These are phyloP conservation scores for Boletus insuetus DNA, from an alignment of 768 basidiomycete species.

Conservation along the genomic window DNA sequence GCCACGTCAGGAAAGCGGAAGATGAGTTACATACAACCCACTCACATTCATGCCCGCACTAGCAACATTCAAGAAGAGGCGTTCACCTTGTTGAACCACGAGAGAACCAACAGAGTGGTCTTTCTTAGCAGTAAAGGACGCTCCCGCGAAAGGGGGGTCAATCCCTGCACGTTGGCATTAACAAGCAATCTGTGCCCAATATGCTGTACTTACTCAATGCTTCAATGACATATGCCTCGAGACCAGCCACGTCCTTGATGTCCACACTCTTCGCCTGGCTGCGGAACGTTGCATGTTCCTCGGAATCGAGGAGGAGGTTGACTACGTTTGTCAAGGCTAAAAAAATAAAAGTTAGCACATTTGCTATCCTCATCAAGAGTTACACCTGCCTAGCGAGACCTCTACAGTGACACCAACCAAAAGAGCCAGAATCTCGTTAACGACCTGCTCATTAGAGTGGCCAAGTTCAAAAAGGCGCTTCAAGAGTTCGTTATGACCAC, in stretches of 20 bases:
- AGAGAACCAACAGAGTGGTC: conserved; percentile 44
- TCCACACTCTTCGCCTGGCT: conserved; percentile 31
- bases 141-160: conserved; percentile 70
- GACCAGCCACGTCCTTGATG: conserved; percentile 33
- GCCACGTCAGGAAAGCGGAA: not conserved
- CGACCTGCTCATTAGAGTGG: conserved; percentile 55
- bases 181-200: not conserved
- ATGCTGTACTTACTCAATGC: conserved; percentile 56
- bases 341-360: not conserved
- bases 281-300: conserved; percentile 39
- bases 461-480: conserved; percentile 57
- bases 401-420: conserved; percentile 68
- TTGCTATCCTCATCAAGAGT: not conserved
- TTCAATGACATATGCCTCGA: conserved; percentile 63
- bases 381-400: conserved; percentile 56
- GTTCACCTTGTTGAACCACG: conserved; percentile 45
- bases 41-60: conserved; percentile 58
- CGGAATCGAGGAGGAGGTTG: conserved; percentile 60
- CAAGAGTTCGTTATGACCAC: conserved; percentile 46
- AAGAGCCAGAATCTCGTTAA: conserved; percentile 69
- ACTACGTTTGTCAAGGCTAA: conserved; percentile 64
- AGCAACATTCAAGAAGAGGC: conserved; percentile 61
- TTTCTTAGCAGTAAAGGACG: conserved; percentile 52
- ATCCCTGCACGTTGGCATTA: conserved; percentile 45
- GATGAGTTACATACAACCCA: conserved; percentile 1